These are phyloP conservation scores for Cryptococcus sp. DNA, from an alignment of 1,284 basidiomycete species.

Conservation along the genomic window DNA sequence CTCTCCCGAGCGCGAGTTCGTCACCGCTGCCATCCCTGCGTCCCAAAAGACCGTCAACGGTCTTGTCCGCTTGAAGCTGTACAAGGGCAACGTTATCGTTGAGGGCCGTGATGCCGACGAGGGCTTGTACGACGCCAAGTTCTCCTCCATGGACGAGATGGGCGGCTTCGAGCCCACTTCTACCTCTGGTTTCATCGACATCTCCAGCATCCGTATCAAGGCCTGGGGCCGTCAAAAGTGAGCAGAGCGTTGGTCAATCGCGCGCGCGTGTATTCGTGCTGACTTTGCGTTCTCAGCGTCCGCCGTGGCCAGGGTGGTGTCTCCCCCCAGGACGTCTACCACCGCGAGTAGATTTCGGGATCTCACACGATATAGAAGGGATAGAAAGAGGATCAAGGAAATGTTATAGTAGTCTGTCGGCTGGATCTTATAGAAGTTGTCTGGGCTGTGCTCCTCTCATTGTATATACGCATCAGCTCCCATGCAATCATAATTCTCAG, in stretches of 20 bases:
- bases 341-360: slow-evolving; percentile 49
- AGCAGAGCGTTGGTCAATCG: slow-evolving; percentile 13
- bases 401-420: slow-evolving; percentile 1
- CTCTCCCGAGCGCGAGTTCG: slow-evolving; percentile 95
- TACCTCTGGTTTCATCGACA: slow-evolving; percentile 90
- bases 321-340: slow-evolving; percentile 73
- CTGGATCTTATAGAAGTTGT: slow-evolving; percentile 1
- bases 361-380: neutral
- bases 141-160: slow-evolving; percentile 99
- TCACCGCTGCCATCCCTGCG: slow-evolving; percentile 82
- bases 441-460: slow-evolving; percentile 3
- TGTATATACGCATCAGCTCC: no score
- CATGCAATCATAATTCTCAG: no score
- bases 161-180: slow-evolving; percentile 95
- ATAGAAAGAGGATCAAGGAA: neutral
- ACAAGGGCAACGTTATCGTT: slow-evolving; percentile 95
- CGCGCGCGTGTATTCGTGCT: neutral
- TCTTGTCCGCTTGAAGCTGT: slow-evolving; percentile 81
- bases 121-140: slow-evolving; percentile 92
- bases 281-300: slow-evolving; percentile 58
- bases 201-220: slow-evolving; percentile 93
- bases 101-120: slow-evolving; percentile 86
- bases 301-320: slow-evolving; percentile 79
- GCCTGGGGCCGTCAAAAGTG: slow-evolving; percentile 64
- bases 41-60: slow-evolving; percentile 98